These are phyloP conservation scores for Thelephora ganbajun DNA, from an alignment of 768 basidiomycete genomes.

Conservation along the genomic window DNA sequence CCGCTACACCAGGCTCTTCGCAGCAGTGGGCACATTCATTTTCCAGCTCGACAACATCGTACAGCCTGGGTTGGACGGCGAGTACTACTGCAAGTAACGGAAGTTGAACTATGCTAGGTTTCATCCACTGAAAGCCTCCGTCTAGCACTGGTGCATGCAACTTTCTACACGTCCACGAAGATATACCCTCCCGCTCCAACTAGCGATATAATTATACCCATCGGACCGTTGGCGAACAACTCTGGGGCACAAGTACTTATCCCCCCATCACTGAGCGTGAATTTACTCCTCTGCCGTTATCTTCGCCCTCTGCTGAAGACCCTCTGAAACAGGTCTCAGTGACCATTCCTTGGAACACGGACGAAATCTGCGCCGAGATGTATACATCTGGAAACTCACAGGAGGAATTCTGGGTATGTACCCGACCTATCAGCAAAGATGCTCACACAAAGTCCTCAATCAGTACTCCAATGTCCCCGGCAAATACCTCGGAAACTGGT, in stretches of 20 bases:
- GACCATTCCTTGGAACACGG: conserved; percentile 55
- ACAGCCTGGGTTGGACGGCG: conserved; percentile 39
- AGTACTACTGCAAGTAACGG: conserved; percentile 44
- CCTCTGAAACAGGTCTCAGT: conserved; percentile 27
- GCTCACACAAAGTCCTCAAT: background rate
- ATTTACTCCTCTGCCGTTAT: conserved; percentile 1
- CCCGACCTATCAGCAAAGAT: background rate
- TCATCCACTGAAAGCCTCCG: background rate
- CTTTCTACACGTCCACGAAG: conserved; percentile 50
- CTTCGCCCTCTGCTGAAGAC: background rate
- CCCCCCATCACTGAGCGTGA: conserved; percentile 58
- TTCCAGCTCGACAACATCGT: conserved; percentile 63
- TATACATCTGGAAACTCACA: conserved; percentile 51
- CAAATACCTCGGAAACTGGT: conserved; percentile 38
- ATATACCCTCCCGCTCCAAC: conserved; percentile 42
- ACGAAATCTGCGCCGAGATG: conserved; percentile 54
- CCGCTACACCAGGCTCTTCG: conserved; percentile 56
- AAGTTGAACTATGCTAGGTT: background rate
- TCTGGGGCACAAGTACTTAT: conserved; percentile 66
- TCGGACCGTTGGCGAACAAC: conserved; percentile 48
- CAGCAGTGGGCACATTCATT: conserved; percentile 53
- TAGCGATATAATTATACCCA: conserved; percentile 53
- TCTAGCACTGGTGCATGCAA: conserved; percentile 53
- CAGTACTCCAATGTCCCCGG: conserved; percentile 62
- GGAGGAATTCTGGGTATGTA: conserved; percentile 67